A percentile compares a stretch with the other conserved stretches of the same genome.
These are phyloP conservation scores for Penstemon davidsonii DNA, from an alignment of 257 asterid genomes.

Conservation along the genomic window DNA sequence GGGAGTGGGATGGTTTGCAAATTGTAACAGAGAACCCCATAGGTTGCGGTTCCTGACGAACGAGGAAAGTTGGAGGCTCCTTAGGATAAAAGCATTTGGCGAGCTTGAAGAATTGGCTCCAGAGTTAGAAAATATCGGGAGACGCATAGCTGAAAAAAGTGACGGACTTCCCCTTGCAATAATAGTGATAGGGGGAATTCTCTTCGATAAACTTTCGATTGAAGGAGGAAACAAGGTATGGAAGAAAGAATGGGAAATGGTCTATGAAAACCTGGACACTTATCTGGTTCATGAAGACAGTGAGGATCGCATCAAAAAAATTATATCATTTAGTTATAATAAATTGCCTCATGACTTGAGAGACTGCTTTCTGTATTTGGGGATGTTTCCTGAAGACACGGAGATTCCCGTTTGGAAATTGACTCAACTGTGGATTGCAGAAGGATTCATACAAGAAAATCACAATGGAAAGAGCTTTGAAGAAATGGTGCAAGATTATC, in stretches of 20 bases:
- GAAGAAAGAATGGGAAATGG: neutral
- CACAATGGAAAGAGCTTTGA: neutral
- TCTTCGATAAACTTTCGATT: neutral
- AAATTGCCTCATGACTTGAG: neutral
- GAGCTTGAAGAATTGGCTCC: neutral
- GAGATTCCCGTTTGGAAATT: neutral
- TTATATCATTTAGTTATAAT: neutral
- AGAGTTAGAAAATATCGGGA: neutral
- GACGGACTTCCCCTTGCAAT: neutral
- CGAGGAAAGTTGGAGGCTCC: neutral
- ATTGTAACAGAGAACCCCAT: no score
- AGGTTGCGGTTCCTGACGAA: neutral
- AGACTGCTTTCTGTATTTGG: neutral
- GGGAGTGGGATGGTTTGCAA: neutral
- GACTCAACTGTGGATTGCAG: conserved; percentile 6
- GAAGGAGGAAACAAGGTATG: neutral
- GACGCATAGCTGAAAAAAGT: neutral
- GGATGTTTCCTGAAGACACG: conserved; percentile 4
- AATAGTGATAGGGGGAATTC: neutral
- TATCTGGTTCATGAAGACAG: neutral
- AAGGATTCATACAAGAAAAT: neutral
- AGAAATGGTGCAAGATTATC: neutral
- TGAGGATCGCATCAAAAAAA: neutral
- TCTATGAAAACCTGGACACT: neutral
- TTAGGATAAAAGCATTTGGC: neutral